A percentile compares a stretch with the other conserved stretches of the same genome.
Evolutionary conservation across 139 green algal genomes (phyloP).

Genomic region (Trebouxia sp.): DNA sequence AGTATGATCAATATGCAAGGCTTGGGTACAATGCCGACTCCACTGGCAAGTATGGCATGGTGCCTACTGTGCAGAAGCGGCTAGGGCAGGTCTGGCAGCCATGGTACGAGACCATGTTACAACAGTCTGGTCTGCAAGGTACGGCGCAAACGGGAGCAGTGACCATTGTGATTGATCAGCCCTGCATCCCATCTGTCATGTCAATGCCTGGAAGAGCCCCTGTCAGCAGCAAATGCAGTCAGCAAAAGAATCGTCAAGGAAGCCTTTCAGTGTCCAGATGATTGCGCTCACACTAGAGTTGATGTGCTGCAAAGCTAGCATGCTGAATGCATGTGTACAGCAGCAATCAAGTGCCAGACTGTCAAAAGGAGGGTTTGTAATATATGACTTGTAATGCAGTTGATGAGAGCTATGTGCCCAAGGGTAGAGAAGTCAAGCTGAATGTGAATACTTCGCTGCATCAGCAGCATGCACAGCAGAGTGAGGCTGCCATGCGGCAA

Average conservation of each 20-base stretch:
- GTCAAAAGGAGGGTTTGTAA: too few relatives aligned
- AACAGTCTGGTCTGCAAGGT: constrained; percentile 5
- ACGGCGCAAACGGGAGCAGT: too few relatives aligned
- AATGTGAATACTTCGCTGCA: background rate
- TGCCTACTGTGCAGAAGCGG: background rate
- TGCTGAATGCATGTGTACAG: too few relatives aligned
- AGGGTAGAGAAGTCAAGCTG: background rate
- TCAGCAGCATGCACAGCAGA: background rate
- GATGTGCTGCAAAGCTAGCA: too few relatives aligned
- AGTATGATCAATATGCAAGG: background rate
- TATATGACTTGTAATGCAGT: background rate
- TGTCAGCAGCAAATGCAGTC: too few relatives aligned
- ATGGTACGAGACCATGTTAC: constrained; percentile 9
- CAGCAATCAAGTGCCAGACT: too few relatives aligned
- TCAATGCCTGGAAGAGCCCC: too few relatives aligned
- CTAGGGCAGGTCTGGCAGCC: constrained; percentile 26
- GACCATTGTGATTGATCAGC: too few relatives aligned
- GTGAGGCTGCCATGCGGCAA: background rate
- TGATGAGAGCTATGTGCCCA: background rate
- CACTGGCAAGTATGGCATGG: background rate
- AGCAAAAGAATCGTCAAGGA: too few relatives aligned
- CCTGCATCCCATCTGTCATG: too few relatives aligned
- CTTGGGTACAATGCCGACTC: background rate
- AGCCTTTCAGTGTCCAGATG: too few relatives aligned
- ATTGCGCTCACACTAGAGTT: too few relatives aligned